Conservation (phyloP, 495 filamentous ascomycete genomes). For the Penicillium robsamsonii region DNA sequence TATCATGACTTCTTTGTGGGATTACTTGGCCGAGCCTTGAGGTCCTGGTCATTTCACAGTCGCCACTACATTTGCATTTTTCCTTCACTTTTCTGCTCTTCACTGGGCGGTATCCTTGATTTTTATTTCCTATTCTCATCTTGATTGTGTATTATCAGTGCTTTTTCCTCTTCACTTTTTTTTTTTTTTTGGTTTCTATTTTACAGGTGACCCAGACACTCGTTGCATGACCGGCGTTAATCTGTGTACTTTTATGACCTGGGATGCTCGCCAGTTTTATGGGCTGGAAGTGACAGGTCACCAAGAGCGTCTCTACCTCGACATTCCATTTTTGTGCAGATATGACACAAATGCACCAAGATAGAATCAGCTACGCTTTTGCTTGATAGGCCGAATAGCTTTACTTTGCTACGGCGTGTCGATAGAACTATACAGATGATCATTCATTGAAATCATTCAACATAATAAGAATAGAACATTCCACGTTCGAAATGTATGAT, state of each 20-base stretch:
- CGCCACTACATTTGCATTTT: not conserved
- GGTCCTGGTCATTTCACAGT: not conserved
- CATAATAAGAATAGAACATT: not conserved
- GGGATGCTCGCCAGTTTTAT: not conserved
- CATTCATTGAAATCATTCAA: not conserved
- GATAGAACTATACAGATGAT: not conserved
- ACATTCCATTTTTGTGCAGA: not conserved
- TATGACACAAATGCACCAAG: not conserved
- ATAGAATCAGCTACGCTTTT: not conserved
- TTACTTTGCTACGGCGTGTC: not conserved
- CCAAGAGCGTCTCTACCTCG: not conserved
- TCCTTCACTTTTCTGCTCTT: slow-evolving; percentile 1
- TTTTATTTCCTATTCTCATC: slow-evolving; percentile 5
- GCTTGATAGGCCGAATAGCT: not conserved
- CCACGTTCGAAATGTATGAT: no score
- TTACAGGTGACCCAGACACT: slow-evolving; percentile 5
- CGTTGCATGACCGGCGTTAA: slow-evolving; percentile 19
- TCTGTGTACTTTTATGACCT: slow-evolving; percentile 11
- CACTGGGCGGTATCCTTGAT: not conserved
- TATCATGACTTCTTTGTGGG: slow-evolving; percentile 16
- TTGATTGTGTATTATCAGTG: slow-evolving; percentile 16
- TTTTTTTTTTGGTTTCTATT: slow-evolving; percentile 4
- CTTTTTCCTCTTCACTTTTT: not conserved
- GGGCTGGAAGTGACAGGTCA: not conserved
- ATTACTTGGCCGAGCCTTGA: not conserved